Evolutionary conservation across 2,329 filamentous ascomycete species (phyloP).

Genomic region (Lithohypha guttulata): DNA sequence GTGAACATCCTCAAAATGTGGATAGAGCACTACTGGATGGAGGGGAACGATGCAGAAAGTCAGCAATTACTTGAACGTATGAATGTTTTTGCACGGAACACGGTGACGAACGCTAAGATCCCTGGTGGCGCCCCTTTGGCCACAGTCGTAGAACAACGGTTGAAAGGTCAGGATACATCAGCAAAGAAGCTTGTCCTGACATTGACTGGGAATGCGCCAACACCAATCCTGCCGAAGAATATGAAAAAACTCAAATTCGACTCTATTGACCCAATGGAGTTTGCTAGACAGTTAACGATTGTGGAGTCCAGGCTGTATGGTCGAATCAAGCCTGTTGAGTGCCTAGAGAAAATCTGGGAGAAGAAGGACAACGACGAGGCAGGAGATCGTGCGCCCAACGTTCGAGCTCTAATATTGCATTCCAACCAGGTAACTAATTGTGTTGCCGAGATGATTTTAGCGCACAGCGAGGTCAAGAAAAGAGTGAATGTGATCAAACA

Average conservation of each 20-base stretch:
- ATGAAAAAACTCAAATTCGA: conserved; percentile 99
- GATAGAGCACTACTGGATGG: conserved; percentile 99
- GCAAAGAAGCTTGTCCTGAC: conserved; percentile 81
- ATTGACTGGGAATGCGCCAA: conserved; percentile 67
- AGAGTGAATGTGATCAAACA: conserved; percentile 96
- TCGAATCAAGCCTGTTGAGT: conserved; percentile 93
- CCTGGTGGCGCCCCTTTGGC: conserved; percentile 77
- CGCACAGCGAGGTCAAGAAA: conserved; percentile 88
- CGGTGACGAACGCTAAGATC: conserved; percentile 85
- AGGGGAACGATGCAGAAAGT: conserved; percentile 73
- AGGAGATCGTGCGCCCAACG: conserved; percentile 78
- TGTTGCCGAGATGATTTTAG: conserved; percentile 98
- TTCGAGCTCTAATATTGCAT: conserved; percentile 91
- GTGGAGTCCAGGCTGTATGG: conserved; percentile 91
- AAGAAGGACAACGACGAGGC: conserved; percentile 73
- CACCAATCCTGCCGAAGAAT: conserved; percentile 92
- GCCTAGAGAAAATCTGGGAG: conserved; percentile 97
- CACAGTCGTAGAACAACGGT: conserved; percentile 75
- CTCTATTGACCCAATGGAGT: conserved; percentile 90
- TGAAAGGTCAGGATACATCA: conserved; percentile 77
- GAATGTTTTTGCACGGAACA: conserved; percentile 81
- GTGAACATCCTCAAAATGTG: conserved; percentile 97
- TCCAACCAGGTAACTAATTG: conserved; percentile 99
- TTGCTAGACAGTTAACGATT: conserved; percentile 93
- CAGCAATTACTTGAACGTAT: conserved; percentile 79